Conservation (phyloP, 2,329 filamentous ascomycete species). For the Aspergillus hortae region DNA sequence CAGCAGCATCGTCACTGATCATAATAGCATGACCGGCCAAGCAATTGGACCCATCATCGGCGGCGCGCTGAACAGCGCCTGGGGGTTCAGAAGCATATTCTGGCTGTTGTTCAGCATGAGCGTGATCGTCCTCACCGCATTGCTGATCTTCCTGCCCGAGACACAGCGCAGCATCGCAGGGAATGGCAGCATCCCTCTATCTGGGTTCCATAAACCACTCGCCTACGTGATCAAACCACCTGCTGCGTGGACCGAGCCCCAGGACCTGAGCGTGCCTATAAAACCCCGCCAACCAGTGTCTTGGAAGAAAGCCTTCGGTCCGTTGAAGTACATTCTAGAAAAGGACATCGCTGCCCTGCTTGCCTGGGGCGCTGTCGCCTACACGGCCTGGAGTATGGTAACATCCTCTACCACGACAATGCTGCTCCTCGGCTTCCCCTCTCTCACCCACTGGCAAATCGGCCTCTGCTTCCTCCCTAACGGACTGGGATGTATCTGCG, state of each 20-base stretch:
- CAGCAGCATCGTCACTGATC: not conserved
- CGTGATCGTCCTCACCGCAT: conserved; percentile 31
- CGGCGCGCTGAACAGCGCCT: conserved; percentile 32
- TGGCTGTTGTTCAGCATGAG: conserved; percentile 41
- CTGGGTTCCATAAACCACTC: conserved; percentile 40
- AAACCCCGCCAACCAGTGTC: conserved; percentile 18
- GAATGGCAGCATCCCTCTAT: conserved; percentile 37
- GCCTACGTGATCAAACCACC: conserved; percentile 23
- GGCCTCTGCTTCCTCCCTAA: conserved; percentile 43
- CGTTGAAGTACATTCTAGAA: conserved; percentile 42
- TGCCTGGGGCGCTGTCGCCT: conserved; percentile 44
- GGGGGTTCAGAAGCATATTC: conserved; percentile 39
- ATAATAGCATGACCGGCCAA: conserved; percentile 39
- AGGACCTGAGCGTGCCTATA: conserved; percentile 15
- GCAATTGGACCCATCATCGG: conserved; percentile 46
- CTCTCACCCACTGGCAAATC: conserved; percentile 37
- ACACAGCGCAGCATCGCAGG: conserved; percentile 39
- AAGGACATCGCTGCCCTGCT: conserved; percentile 47
- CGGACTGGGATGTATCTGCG: conserved; percentile 23
- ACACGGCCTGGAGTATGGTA: conserved; percentile 50
- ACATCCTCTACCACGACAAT: conserved; percentile 41
- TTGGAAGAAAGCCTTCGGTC: conserved; percentile 32
- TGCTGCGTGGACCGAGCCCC: conserved; percentile 14
- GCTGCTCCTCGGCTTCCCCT: conserved; percentile 27
- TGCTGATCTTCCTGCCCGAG: conserved; percentile 42